phyloP scores from a whole-genome alignment of 768 basidiomycete genomes.

The Ramaria sp. region DNA sequence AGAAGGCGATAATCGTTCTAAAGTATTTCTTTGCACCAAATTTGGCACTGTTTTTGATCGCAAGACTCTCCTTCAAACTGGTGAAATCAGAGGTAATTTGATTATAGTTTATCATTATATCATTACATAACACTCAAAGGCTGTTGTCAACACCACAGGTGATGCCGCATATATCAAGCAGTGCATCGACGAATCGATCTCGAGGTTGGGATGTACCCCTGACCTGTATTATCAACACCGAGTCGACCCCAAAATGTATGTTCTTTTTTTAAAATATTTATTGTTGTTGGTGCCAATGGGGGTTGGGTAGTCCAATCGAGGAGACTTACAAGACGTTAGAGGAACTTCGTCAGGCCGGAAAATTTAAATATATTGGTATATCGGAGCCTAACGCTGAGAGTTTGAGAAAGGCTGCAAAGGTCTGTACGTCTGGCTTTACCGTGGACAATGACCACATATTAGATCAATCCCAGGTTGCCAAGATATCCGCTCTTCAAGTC shows the following conservation, averaged over 20 bases:
- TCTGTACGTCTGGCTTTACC: background rate
- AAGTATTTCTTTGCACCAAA: constrained; percentile 10
- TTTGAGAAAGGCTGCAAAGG: constrained; percentile 10
- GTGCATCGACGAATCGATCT: constrained; percentile 9
- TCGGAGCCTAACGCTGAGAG: constrained; percentile 16
- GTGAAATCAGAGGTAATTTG: constrained; percentile 2
- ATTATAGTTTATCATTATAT: background rate
- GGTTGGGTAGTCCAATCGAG: constrained; percentile 1
- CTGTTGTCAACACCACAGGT: constrained; percentile 25
- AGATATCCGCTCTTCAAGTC: constrained; percentile 9
- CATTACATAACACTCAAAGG: background rate
- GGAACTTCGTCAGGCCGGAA: constrained; percentile 19
- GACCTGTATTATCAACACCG: constrained; percentile 11
- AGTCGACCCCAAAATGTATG: constrained; percentile 8
- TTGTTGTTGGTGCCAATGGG: background rate
- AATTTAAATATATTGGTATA: constrained; percentile 25
- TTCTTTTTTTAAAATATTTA: background rate
- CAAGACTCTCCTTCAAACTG: background rate
- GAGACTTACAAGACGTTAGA: constrained; percentile 6
- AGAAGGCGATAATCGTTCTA: constrained; percentile 8
- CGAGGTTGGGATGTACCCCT: constrained; percentile 5
- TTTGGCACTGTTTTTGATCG: constrained; percentile 8
- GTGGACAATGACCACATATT: background rate
- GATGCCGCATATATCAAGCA: constrained; percentile 7
- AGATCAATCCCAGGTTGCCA: constrained; percentile 3